These are phyloP conservation scores for Russula emetica DNA, from an alignment of 768 basidiomycete species.

Conservation along the genomic window DNA sequence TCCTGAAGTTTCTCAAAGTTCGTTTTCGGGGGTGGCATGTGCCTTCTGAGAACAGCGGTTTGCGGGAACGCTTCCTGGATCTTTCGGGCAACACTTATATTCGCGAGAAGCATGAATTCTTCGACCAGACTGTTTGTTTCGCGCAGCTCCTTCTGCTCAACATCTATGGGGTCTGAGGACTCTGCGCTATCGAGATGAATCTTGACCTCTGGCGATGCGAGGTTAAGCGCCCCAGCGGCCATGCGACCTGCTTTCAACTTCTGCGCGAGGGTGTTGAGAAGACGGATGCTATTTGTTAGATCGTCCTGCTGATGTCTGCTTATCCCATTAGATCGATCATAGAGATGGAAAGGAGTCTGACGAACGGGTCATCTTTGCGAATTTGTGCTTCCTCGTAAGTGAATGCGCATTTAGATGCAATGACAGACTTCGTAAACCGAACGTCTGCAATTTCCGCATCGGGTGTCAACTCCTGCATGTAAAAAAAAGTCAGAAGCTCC, in stretches of 20 bases:
- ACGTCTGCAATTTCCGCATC: slow-evolving; percentile 88
- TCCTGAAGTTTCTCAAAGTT: slow-evolving; percentile 97
- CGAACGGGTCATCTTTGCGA: slow-evolving; percentile 87
- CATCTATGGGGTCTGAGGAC: slow-evolving; percentile 92
- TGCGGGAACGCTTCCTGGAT: slow-evolving; percentile 95
- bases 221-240: slow-evolving; percentile 94
- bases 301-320: slow-evolving; percentile 70
- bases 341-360: slow-evolving; percentile 16
- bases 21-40: slow-evolving; percentile 83
- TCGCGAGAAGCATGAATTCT: slow-evolving; percentile 98
- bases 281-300: slow-evolving; percentile 77
- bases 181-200: slow-evolving; percentile 92
- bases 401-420: slow-evolving; percentile 92
- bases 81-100: slow-evolving; percentile 86
- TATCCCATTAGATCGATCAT: slow-evolving; percentile 5
- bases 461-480: slow-evolving; percentile 76
- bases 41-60: slow-evolving; percentile 89
- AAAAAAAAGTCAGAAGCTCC: slow-evolving; percentile 18
- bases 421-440: slow-evolving; percentile 93
- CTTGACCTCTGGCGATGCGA: slow-evolving; percentile 97
- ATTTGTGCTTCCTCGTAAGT: slow-evolving; percentile 96
- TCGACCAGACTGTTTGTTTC: slow-evolving; percentile 98
- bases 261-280: slow-evolving; percentile 81
- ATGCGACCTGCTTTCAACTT: slow-evolving; percentile 84
- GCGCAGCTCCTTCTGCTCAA: slow-evolving; percentile 86